Base-by-base conservation (phyloP, 441 rosid species). In the Mallotus japonicus region DNA sequence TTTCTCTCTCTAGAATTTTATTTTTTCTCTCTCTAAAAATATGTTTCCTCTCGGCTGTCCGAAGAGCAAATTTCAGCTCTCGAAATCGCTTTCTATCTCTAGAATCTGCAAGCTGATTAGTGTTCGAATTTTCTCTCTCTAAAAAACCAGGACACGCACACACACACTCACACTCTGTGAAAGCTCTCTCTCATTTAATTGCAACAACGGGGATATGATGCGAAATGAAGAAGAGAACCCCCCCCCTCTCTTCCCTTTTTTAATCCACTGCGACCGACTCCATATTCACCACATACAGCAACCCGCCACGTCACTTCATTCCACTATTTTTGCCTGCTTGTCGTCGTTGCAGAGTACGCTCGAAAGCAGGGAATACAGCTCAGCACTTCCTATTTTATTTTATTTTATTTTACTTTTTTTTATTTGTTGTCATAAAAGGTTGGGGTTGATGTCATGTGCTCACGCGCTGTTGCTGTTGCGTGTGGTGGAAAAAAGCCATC, bases 121-220 rank as follows among this genome's bases (percentile, higher is more conserved):
- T 9, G 49, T 44, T 8, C 2, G 49, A 44, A 44, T 7, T 7
- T 8, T 8, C 49, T 44, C 12, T 44, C 49, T 44, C 46, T 42
- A 6, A 42, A 8, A 42, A 42, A 42, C 46, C 8, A 42, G 9
- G 46, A 42, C 32, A 28, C 32, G 9, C 46, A 42, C 46, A 51
- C 7, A 24, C 22, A 51, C 7, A 24, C 22, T 3, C 82, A 68
- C 67, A 13, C 46, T 67, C 75, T 62, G 66, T 58, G 67, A 34
- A 32, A 20, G 32, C 32, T 28, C 40, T 37, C 74, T 56, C 65
- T 71, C 71, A 77, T 83, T 78, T 65, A 37, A 80, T 78, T 79
- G 82, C 81, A 70, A 79, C 82, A 59, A 71, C 78, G 62, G 64
- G 74, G 78, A 72, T 79, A 72, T 37, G 80, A 77, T 69, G 80